These are phyloP conservation scores for Gracilariopsis chorda DNA, from an alignment of 23 red algal genomes.

Conservation along the genomic window DNA sequence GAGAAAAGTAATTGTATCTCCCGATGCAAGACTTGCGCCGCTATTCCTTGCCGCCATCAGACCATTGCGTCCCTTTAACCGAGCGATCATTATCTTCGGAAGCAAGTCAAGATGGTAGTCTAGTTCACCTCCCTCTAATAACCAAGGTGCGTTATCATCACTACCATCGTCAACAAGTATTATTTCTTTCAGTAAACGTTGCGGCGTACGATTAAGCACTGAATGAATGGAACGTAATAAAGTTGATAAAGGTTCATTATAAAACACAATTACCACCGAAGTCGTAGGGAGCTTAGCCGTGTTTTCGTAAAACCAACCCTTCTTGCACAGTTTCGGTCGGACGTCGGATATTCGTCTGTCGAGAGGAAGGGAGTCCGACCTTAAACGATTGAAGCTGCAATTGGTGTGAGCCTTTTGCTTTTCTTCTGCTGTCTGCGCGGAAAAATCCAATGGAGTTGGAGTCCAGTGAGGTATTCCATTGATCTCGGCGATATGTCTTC, in stretches of 20 bases:
- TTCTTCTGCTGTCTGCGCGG: slow-evolving; percentile 16
- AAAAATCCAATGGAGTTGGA: slow-evolving; percentile 51
- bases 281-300: background rate
- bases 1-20: slow-evolving; percentile 35
- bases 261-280: slow-evolving; percentile 60
- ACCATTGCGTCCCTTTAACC: slow-evolving; percentile 51
- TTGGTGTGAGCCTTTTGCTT: slow-evolving; percentile 49
- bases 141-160: slow-evolving; percentile 60
- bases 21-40: slow-evolving; percentile 41
- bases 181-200: slow-evolving; percentile 42
- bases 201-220: slow-evolving; percentile 47
- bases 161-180: slow-evolving; percentile 69
- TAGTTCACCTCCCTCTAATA: slow-evolving; percentile 17
- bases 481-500: background rate
- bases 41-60: slow-evolving; percentile 58
- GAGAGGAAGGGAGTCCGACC: slow-evolving; percentile 22
- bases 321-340: slow-evolving; percentile 2
- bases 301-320: slow-evolving; percentile 39
- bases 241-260: slow-evolving; percentile 49
- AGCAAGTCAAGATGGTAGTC: slow-evolving; percentile 53
- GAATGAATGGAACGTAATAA: slow-evolving; percentile 51
- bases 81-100: slow-evolving; percentile 22
- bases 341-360: slow-evolving; percentile 43
- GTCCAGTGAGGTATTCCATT: slow-evolving; percentile 34
- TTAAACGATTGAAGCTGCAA: slow-evolving; percentile 23